Conservation (phyloP, 1,139 yeast species). For the Yamadazyma siamensis region DNA sequence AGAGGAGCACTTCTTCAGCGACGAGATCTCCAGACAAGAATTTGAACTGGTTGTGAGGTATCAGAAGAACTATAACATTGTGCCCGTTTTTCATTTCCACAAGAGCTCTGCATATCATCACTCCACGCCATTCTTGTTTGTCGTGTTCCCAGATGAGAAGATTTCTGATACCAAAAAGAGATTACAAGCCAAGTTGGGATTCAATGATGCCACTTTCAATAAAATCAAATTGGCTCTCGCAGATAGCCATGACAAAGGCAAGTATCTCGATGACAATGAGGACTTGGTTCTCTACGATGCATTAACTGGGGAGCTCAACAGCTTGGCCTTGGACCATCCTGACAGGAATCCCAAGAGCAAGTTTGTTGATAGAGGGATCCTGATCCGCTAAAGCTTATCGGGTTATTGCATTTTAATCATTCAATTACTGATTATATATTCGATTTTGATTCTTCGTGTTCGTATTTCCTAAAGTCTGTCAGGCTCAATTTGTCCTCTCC, state of each 20-base stretch:
- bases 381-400: slow-evolving; percentile 20
- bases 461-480: slow-evolving; percentile 53
- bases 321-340: slow-evolving; percentile 79
- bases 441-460: slow-evolving; percentile 1
- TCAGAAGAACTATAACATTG: slow-evolving; percentile 39
- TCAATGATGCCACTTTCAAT: slow-evolving; percentile 76
- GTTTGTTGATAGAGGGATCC: slow-evolving; percentile 59
- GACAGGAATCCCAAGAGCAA: slow-evolving; percentile 57
- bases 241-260: slow-evolving; percentile 38
- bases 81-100: slow-evolving; percentile 66
- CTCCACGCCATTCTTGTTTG: slow-evolving; percentile 85
- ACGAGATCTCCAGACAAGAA: slow-evolving; percentile 22
- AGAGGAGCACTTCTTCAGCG: slow-evolving; percentile 13
- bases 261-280: slow-evolving; percentile 52
- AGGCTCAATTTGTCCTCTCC: slow-evolving; percentile 80
- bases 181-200: slow-evolving; percentile 63
- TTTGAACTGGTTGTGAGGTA: slow-evolving; percentile 24
- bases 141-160: slow-evolving; percentile 61
- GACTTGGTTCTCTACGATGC: slow-evolving; percentile 54
- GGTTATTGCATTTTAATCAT: neutral
- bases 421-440: neutral
- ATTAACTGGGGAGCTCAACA: slow-evolving; percentile 29
- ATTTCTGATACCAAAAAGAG: slow-evolving; percentile 65
- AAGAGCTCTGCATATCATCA: slow-evolving; percentile 70
- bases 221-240: slow-evolving; percentile 66